Evolutionary conservation across 1,284 basidiomycete genomes (phyloP).

Genomic region (Irpex sp.): DNA sequence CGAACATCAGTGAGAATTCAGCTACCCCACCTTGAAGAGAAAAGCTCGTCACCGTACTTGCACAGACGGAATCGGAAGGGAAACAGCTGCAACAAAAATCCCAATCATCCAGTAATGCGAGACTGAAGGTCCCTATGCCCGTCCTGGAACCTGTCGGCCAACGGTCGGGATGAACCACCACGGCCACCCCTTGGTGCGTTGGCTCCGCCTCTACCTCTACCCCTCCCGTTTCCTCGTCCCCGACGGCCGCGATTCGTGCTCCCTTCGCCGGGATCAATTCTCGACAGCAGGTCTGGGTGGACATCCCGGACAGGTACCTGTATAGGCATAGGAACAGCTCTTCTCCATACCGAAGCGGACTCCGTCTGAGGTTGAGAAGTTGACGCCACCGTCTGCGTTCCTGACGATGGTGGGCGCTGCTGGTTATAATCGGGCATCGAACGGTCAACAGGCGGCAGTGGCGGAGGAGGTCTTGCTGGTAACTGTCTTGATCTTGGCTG

Average conservation of each 20-base stretch:
- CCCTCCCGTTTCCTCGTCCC: background rate
- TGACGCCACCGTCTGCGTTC: background rate
- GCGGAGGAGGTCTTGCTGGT: background rate
- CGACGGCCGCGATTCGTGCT: background rate
- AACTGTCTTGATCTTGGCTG: background rate
- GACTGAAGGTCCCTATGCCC: background rate
- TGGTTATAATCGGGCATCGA: background rate
- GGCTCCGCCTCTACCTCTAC: background rate
- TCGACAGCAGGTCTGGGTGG: constrained; percentile 5
- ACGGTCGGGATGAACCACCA: background rate
- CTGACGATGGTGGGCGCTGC: no score
- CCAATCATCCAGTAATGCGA: background rate
- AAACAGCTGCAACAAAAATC: background rate
- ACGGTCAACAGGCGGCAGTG: background rate
- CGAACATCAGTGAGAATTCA: no score
- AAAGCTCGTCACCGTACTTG: no score
- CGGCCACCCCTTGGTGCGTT: background rate
- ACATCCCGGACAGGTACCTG: background rate
- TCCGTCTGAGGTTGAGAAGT: background rate
- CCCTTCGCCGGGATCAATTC: constrained; percentile 8
- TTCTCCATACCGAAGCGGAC: background rate
- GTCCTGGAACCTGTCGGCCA: background rate
- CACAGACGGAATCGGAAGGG: no score
- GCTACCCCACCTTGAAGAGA: no score
- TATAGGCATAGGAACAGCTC: background rate